Evolutionary conservation across 108 stramenopile genomes (phyloP).

Genomic region (Cyclotella sp.): DNA sequence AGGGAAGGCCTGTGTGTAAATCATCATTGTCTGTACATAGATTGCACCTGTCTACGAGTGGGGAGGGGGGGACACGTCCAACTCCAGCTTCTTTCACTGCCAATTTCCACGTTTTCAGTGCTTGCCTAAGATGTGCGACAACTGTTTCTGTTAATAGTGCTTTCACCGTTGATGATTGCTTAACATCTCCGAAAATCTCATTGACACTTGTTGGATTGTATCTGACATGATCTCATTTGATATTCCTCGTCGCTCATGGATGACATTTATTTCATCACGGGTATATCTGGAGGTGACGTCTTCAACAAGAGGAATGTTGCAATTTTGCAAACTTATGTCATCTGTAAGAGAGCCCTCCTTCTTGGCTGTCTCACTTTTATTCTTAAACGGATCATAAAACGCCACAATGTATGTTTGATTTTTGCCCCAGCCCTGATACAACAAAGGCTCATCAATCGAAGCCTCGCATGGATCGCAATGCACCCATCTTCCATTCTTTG

Average conservation of each 20-base stretch:
- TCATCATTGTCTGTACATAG: too few relatives aligned
- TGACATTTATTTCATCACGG: slow-evolving; percentile 30
- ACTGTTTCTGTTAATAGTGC: too few relatives aligned
- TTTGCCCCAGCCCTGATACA: slow-evolving; percentile 75
- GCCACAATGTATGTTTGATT: slow-evolving; percentile 73
- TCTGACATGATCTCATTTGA: slow-evolving; percentile 11
- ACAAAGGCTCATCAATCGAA: slow-evolving; percentile 62
- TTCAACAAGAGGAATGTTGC: slow-evolving; percentile 34
- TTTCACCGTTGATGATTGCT: slow-evolving; percentile 4
- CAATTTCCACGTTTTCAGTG: too few relatives aligned
- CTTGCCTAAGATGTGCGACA: too few relatives aligned
- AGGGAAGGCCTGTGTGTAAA: too few relatives aligned
- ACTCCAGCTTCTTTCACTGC: too few relatives aligned
- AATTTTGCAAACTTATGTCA: neutral
- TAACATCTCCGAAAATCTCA: slow-evolving; percentile 19
- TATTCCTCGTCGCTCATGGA: slow-evolving; percentile 57
- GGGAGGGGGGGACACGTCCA: too few relatives aligned
- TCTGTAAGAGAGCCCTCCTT: neutral
- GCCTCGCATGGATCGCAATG: slow-evolving; percentile 80
- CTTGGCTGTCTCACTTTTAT: neutral
- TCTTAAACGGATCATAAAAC: slow-evolving; percentile 54
- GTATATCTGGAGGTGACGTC: slow-evolving; percentile 53
- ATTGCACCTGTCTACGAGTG: too few relatives aligned
- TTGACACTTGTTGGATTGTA: slow-evolving; percentile 26
- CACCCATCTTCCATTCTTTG: slow-evolving; percentile 51